These are phyloP conservation scores for Aspergillus sp. DNA, from an alignment of 2,329 filamentous ascomycete species.

Conservation along the genomic window DNA sequence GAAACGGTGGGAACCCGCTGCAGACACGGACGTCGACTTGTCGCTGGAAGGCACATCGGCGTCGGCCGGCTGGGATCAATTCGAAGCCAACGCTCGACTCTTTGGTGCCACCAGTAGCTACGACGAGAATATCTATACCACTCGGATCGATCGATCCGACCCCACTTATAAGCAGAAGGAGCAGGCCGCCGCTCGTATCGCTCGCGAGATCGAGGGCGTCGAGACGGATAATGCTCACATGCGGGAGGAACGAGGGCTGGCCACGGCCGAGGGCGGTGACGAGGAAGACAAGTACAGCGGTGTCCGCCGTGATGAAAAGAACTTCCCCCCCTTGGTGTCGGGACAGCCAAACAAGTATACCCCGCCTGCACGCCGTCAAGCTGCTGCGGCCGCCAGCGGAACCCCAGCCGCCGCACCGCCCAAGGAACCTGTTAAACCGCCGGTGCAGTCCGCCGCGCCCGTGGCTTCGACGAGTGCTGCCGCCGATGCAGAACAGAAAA, in stretches of 20 bases:
- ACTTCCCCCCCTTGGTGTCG: conserved; percentile 65
- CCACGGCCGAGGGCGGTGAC: conserved; percentile 65
- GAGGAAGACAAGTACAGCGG: conserved; percentile 98
- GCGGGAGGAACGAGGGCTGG: conserved; percentile 81
- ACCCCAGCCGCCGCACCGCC: conserved; percentile 27
- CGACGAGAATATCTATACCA: conserved; percentile 93
- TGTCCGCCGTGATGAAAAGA: conserved; percentile 67
- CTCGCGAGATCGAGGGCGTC: conserved; percentile 83
- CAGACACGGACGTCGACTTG: conserved; percentile 62
- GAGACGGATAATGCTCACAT: conserved; percentile 75
- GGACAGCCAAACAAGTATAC: conserved; percentile 74
- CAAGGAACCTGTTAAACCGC: conserved; percentile 24
- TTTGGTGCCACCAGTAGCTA: conserved; percentile 90
- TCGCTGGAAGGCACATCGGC: conserved; percentile 64
- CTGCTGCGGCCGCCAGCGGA: conserved; percentile 66
- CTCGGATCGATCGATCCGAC: conserved; percentile 78
- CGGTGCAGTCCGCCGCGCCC: conserved; percentile 16
- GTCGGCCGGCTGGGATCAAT: conserved; percentile 79
- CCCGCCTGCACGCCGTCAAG: conserved; percentile 81
- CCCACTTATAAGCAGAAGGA: conserved; percentile 77
- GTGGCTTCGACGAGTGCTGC: conserved; percentile 22
- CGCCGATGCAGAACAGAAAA: conserved; percentile 27
- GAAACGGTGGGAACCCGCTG: conserved; percentile 76
- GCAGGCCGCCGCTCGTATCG: conserved; percentile 77
- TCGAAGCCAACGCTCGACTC: conserved; percentile 80